Conservation (phyloP, 371 early-diverging fungal species). For the Caulochytrium protostelioides region DNA sequence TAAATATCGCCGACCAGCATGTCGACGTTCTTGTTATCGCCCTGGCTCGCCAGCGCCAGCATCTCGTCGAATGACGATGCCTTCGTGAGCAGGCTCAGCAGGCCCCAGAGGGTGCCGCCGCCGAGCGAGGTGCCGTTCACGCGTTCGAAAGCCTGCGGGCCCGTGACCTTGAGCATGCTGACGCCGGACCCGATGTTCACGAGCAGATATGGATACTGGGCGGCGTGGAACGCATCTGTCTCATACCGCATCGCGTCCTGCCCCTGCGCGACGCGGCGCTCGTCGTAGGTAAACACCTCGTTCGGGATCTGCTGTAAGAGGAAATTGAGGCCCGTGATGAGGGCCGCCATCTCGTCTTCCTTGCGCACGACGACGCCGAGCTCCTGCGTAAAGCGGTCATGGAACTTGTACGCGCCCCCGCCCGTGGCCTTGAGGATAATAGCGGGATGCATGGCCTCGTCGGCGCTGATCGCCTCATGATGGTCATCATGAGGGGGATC, state of each 20-base stretch:
- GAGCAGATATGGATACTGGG: constrained; percentile 15
- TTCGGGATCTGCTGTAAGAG: constrained; percentile 74
- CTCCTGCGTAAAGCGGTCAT: constrained; percentile 34
- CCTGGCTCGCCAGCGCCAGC: constrained; percentile 71
- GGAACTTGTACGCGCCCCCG: constrained; percentile 56
- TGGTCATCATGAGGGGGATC: neutral
- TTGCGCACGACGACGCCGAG: constrained; percentile 49
- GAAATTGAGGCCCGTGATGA: constrained; percentile 59
- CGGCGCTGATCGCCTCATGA: constrained; percentile 11
- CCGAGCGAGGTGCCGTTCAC: constrained; percentile 89
- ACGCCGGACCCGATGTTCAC: constrained; percentile 87
- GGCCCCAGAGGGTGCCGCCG: constrained; percentile 94
- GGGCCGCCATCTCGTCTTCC: constrained; percentile 56
- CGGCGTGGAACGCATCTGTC: neutral
- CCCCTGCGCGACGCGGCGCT: constrained; percentile 30
- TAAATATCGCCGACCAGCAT: constrained; percentile 94
- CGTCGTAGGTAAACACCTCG: constrained; percentile 83
- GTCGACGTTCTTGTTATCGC: constrained; percentile 80
- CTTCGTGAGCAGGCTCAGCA: constrained; percentile 59
- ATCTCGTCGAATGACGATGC: constrained; percentile 76
- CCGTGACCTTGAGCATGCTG: constrained; percentile 64
- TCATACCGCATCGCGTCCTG: constrained; percentile 62
- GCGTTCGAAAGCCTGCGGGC: constrained; percentile 49
- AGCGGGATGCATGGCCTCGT: neutral
- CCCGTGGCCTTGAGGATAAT: constrained; percentile 51